Base-by-base conservation (phyloP, 2,329 filamentous ascomycete species). In the Ophiocordyceps camponoti-floridani region DNA sequence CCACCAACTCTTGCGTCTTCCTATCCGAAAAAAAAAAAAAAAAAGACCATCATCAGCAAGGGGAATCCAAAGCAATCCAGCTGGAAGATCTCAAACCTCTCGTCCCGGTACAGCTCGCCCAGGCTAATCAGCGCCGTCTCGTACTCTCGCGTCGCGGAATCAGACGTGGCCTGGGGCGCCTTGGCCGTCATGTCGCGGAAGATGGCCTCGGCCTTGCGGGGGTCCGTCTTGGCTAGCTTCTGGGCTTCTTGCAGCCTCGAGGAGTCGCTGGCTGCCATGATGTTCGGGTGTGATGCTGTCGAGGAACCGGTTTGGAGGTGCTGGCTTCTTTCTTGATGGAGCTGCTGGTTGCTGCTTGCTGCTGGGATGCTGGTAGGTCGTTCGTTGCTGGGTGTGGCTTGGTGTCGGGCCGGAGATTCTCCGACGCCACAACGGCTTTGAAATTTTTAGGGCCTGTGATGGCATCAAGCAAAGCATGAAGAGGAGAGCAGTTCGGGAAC, bases 151-250 rank as follows among this genome's bases (percentile, higher is more conserved):
- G 89, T 79, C 47, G 88, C 85, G 35, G 82, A 77, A 63, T 98
- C 91, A 49, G 76, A 79, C 47, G 79, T 91, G 48, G 82, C 78
- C 44, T 84, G 84, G 19, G 88, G 87, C 35, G 85, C 79, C 65
- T 84, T 82, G 44, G 86, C 80, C 52, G 95, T 77, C 59, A 96
- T 84, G 46, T 91, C 82, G 65, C 89, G 86, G 73, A 89, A 96
- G 60, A 85, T 77, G 56, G 75, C 70, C 68, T 94, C 87, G 50
- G 89, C 86, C 71, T 91, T 84, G 56, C 74, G 68, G 52, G 88
- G 83, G 59, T 94, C 77, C 51, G 79, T 74, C 69, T 85, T 87
- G 53, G 77, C 75, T 58, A 89, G 69, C 69, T 83, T 79, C 72
- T 89, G 81, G 62, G 87, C 89, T 74, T 95, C 86, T 65, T 82